Evolutionary conservation across 2,329 filamentous ascomycete species (phyloP), one percentile per base, ranked within the genome.

Genomic region (Fusarium musae): DNA sequence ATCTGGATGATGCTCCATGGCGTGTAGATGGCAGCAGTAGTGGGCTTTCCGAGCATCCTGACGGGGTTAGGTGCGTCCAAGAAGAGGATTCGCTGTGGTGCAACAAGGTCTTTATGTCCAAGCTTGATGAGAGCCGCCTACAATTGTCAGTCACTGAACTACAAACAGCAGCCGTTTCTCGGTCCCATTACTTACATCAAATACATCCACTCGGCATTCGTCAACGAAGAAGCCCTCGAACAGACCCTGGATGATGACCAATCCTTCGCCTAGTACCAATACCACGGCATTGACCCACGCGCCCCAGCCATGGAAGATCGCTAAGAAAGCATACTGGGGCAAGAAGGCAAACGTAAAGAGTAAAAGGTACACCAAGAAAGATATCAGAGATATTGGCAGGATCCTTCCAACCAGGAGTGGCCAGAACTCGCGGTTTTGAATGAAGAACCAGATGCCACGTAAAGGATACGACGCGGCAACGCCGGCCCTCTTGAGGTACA

Each of bases 1-100:
- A 97, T 96, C 82, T 98, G 96, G n/a, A 93, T 89, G 60, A 97
- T 85, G 62, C 93, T 97, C 86, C 97, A 98, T 0, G 96, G 96
- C 13, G 93, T 91, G 82, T 96, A 98, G 23, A 94, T 87, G 1
- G 94, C 93, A 3, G 90, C 87, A 28, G 85, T 90, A 1, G 92
- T 95, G 2, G 95, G 94, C 74, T 94, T 95, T 34, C 95, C 96
- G 1, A 98, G 90, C 82, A 92, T 92, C 79, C 92, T 92, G 54
- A 96, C 91, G 0, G 94, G 89, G 76, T 92, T 91, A 53, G 92
- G 89, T 2, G 90, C 90, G 68, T 95, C 91, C 30, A 84, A 84
- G 79, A 89, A 91, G 77, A 91, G 86, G 67, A 93, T 83, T 81
- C 93, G 84, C 75, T 93, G 87, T 56, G 90, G 87, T 28, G 88